Base-by-base conservation (phyloP, 805 yeast species). In the Wickerhamiella siamensis region DNA sequence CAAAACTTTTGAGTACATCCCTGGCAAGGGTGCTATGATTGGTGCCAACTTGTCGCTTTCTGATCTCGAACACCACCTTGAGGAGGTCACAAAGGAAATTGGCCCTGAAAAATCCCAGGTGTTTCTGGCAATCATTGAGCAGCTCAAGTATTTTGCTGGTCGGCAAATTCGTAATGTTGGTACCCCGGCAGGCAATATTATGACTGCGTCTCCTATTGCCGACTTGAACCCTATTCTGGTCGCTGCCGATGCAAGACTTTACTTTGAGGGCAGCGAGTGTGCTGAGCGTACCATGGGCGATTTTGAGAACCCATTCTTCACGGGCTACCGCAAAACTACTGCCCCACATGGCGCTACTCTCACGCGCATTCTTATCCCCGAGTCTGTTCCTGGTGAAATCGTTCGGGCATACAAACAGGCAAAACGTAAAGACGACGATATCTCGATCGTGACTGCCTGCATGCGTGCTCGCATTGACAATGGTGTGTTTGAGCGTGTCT, bases 91-190 rank as follows among this genome's bases (percentile, higher is more conserved):
- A 33, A 50, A 34, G 41, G 45, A 44, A 16, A 36, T 51, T 5
- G 52, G 51, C 12, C 38, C 41, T 12, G 54, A 54, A 9, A 49
- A 47, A 43, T 57, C 63, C 4, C 68, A 65, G 47, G 62, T 61
- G 14, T 68, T 45, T 45, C 39, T 47, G 14, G 65, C 66, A 12
- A 63, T 68, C 29, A 54, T 60, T 14, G 51, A 58, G 17, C 73
- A 68, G 48, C 54, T 68, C 43, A 66, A 67, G 50, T 59, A 63
- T 44, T 68, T 68, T 51, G 73, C 73, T 0, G 71, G 72, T 1
- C 57, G 71, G 29, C 72, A 69, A 45, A 67, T 68, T 41, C 59
- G 73, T 42, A 68, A 68, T 44, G 71, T 67, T 6, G 73, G 71
- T 14, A 67, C 71, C 9, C 67, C 71, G 1, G 71, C 72, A 1